Base-by-base conservation (phyloP, 139 green algal genomes). In the Chlamydomonas eustigma region DNA sequence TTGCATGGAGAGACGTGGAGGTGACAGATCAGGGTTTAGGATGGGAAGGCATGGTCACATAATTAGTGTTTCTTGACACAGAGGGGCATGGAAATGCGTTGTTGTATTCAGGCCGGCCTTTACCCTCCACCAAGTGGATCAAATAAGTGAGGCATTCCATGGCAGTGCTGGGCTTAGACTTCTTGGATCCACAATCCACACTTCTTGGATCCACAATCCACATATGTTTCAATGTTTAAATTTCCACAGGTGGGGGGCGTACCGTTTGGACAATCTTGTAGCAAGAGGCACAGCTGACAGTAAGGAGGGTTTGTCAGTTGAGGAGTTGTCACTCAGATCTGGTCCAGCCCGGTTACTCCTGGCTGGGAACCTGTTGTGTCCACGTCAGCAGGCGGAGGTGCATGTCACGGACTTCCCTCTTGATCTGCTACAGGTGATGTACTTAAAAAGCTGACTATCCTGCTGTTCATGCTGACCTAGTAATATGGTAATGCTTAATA, bases 271-370 rank as follows among this genome's bases (percentile, higher is more conserved):
- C 37, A 34, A 72, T 25, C 35, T 91, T 66, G 64, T 83, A 37
- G 89, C 88, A 4, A 44, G 50, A 3, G 92, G 92, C 24, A 81
- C 63, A n/a, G 91, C 83, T 75, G 91, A 96, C 75, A 90, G 80
- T 44, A 67, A 78, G 30, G 93, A 97, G 50, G 93, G 93, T 0
- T 32, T 97, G 58, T 84, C 92, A n/a, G 69, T 98, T 64, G 87
- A 96, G 66, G 88, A 96, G 79, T 65, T 94, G 30, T 76, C 78
- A 18, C 73, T 93, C 25, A 73, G 50, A 3, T 79, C 74, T 25
- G 71, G 76, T 78, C 72, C 76, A 3, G 86, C 86, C 5, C 73
- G 44, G 6, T 74, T 89, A 18, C 76, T 77, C 24, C 44, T 87
- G n/a, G 71, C 71, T 8, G 92, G 88, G 33, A 78, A 75, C 28